phyloP scores from a whole-genome alignment of 225 moss, liverwort and hornwort genomes.

The Physcomitrium patens region DNA sequence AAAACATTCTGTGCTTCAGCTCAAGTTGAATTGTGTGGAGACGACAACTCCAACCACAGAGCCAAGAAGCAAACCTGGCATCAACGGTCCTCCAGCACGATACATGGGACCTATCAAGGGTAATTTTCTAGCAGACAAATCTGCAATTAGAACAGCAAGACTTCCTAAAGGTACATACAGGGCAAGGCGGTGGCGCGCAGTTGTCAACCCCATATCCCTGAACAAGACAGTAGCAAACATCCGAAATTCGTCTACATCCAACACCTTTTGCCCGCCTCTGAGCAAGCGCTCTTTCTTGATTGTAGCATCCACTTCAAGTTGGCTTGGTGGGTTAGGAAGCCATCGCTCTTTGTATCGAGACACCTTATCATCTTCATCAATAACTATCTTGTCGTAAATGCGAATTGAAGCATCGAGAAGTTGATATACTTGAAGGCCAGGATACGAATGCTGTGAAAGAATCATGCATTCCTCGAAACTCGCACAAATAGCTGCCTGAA shows the following conservation, averaged over 20 bases:
- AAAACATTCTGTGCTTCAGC: conserved; percentile 20
- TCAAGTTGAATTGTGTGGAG: conserved; percentile 49
- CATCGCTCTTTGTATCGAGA: conserved; percentile 61
- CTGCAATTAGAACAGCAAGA: conserved; percentile 62
- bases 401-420: conserved; percentile 66
- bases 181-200: conserved; percentile 65
- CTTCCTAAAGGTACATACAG: conserved; percentile 71
- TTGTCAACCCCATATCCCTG: conserved; percentile 74
- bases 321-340: conserved; percentile 71
- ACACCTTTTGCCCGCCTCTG: conserved; percentile 53
- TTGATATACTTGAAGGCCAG: conserved; percentile 82
- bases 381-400: conserved; percentile 65
- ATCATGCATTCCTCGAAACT: conserved; percentile 87
- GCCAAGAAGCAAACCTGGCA: conserved; percentile 77
- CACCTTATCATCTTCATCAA: conserved; percentile 44
- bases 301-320: conserved; percentile 69
- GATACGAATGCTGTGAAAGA: conserved; percentile 62
- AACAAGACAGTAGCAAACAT: conserved; percentile 66
- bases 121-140: conserved; percentile 55
- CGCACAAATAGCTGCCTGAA: conserved; percentile 65
- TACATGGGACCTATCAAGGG: conserved; percentile 73
- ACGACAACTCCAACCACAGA: conserved; percentile 72
- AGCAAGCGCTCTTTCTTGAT: conserved; percentile 65
- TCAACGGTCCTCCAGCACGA: conserved; percentile 70
- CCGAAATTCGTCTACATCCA: conserved; percentile 67